These are phyloP conservation scores for Pseudogymnoascus sp. DNA, from an alignment of 2,329 filamentous ascomycete genomes.

Conservation along the genomic window DNA sequence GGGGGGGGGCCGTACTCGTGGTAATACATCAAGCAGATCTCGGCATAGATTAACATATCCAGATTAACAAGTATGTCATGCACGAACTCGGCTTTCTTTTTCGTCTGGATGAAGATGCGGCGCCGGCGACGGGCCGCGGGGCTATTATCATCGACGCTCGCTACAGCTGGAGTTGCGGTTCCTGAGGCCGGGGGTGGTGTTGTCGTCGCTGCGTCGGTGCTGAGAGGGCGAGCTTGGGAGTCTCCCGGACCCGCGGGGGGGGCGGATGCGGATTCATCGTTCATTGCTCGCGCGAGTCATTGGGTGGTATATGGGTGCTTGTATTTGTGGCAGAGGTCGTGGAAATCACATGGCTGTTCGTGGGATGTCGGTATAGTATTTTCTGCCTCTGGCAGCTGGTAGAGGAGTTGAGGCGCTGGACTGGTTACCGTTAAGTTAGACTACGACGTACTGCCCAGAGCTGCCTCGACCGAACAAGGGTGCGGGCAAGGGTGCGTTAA, in stretches of 20 bases:
- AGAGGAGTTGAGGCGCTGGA: neutral
- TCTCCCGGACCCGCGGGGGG: slow-evolving; percentile 31
- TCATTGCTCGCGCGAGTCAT: slow-evolving; percentile 39
- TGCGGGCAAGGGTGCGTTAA: neutral
- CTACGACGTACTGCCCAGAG: neutral
- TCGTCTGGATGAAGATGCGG: slow-evolving; percentile 31
- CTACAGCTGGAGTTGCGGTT: neutral
- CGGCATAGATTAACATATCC: slow-evolving; percentile 56
- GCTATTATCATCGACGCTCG: neutral
- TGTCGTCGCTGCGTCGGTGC: slow-evolving; percentile 10
- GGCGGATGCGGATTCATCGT: slow-evolving; percentile 42
- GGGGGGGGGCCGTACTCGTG: slow-evolving; percentile 55
- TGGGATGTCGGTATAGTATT: neutral
- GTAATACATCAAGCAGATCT: slow-evolving; percentile 61
- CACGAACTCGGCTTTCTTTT: slow-evolving; percentile 50
- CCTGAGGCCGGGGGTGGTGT: neutral
- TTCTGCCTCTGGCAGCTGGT: neutral
- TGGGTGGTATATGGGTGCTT: slow-evolving; percentile 10
- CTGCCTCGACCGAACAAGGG: neutral
- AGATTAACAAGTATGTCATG: slow-evolving; percentile 53
- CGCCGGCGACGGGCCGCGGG: neutral
- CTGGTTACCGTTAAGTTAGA: neutral
- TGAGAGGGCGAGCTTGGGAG: slow-evolving; percentile 12
- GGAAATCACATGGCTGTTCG: neutral
- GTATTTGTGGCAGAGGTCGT: neutral